Evolutionary conservation across 108 stramenopile species (phyloP), one percentile per base, ranked within the genome.

Genomic region (Aurantiochytrium sp.): DNA sequence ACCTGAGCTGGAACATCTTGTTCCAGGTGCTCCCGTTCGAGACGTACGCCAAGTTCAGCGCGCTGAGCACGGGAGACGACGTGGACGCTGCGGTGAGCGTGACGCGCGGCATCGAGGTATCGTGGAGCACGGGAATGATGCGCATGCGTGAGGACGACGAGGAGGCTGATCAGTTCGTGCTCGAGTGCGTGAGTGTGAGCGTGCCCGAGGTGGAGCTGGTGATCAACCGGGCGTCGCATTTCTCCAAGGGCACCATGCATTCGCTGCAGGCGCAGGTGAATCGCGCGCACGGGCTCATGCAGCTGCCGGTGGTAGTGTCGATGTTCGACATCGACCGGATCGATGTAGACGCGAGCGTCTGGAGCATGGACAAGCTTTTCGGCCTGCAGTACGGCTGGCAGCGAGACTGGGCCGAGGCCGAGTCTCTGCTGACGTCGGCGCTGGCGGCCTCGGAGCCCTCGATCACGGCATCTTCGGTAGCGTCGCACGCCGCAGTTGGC

Each of bases 231-330:
- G 42, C 73, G 45, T 41, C 73, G 39, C 45, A 81, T 24, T 81
- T 81, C 24, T 41, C 42, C 2, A 81, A 81, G 45, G 45, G 39
- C 2, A 81, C 45, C 0, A 6, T 81, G n/a, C 73, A 48, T 30
- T 12, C 39, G 30, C 36, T 81, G 17, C 73, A 48, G 2, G 73
- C 42, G 15, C 39, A 81, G n/a, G 45, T 81, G 15, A 81, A 48
- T 48, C 73, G 45, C n/a, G 73, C 42, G 73, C 73, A 81, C 45
- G 73, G 73, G 12, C 73, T 81, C 24, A 81, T 81, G 73, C 42
- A 41, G 24, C 24, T 81, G 39, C 73, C 73, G 12, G 73, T 81
- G 17, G 45, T 48, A 17, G 73, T 81, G n/a, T 81, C 73, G 10
- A 48, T 48, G 42, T 37, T 81, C 30, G 73, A 81, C 39, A 24